Conservation (phyloP, 371 early-diverging fungal species). For the Batkoa obscura region DNA sequence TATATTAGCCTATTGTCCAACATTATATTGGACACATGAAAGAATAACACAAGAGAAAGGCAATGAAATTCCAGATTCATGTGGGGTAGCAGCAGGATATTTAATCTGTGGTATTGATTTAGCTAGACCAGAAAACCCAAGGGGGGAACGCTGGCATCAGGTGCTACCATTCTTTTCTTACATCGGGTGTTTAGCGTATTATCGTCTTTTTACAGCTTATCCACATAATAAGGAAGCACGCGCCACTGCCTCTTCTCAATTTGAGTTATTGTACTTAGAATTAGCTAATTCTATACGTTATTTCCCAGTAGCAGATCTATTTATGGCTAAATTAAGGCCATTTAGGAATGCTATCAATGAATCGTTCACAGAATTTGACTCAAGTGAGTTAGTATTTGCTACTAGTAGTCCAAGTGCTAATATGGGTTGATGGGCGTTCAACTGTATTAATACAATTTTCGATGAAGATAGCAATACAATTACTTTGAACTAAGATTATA, state of each 20-base stretch:
- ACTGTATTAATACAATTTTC: too few relatives aligned
- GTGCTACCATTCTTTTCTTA: slow-evolving; percentile 1
- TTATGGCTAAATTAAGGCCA: slow-evolving; percentile 1
- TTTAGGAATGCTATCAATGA: too few relatives aligned
- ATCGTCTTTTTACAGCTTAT: neutral
- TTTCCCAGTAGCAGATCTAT: neutral
- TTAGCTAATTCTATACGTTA: neutral
- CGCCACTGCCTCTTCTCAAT: neutral
- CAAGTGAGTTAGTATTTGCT: too few relatives aligned
- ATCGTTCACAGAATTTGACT: too few relatives aligned
- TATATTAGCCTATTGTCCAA: neutral
- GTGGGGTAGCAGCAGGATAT: neutral
- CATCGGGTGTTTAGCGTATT: neutral
- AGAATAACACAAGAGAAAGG: too few relatives aligned
- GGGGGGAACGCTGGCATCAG: slow-evolving; percentile 2
- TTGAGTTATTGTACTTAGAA: neutral
- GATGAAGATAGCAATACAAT: too few relatives aligned
- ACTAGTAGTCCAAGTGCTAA: too few relatives aligned
- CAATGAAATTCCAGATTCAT: neutral
- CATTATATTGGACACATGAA: neutral
- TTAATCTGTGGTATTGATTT: neutral
- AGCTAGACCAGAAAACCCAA: neutral
- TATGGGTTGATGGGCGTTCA: too few relatives aligned
- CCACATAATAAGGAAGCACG: neutral
- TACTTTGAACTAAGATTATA: too few relatives aligned